phyloP scores from a whole-genome alignment of 176 grass and related monocot species.

The Bromus sterilis region DNA sequence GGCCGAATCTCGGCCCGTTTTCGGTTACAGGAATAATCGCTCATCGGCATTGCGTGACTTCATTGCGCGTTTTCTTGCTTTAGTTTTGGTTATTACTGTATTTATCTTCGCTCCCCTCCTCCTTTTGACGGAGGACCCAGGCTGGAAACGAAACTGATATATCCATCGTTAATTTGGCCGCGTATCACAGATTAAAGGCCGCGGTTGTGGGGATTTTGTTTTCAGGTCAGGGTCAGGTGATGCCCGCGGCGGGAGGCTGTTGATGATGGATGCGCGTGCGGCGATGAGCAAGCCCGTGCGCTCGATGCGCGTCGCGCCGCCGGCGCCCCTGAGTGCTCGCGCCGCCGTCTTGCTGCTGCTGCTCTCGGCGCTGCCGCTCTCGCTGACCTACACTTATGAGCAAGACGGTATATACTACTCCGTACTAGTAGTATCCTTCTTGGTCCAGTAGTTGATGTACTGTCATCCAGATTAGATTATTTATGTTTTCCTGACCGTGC shows the following conservation, averaged over 20 bases:
- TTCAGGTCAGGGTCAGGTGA: conserved; percentile 12
- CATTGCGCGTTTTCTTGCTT: not conserved
- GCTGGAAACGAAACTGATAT: conserved; percentile 6
- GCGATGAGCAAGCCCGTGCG: not conserved
- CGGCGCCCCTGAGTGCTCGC: conserved; percentile 3
- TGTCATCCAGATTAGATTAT: not conserved
- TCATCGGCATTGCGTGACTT: conserved; percentile 33
- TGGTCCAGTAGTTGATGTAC: not conserved
- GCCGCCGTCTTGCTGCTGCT: conserved; percentile 24
- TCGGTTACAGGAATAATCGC: not conserved
- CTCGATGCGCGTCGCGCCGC: not conserved
- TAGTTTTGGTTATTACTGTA: too few relatives aligned
- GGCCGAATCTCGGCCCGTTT: conserved; percentile 7
- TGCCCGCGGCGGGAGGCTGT: conserved; percentile 1
- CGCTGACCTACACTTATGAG: conserved; percentile 42
- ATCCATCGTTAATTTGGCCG: not conserved
- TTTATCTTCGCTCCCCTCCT: not conserved
- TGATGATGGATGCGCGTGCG: not conserved
- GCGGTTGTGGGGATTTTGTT: not conserved
- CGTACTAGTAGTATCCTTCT: not conserved
- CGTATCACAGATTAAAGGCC: not conserved
- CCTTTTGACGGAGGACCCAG: too few relatives aligned
- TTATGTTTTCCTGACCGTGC: not conserved
- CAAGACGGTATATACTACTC: conserved; percentile 33
- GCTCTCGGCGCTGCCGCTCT: conserved; percentile 29